A percentile compares a stretch with the other conserved stretches of the same genome.
These are phyloP conservation scores for Aquilaria agallochum DNA, from an alignment of 441 rosid species.

Conservation along the genomic window DNA sequence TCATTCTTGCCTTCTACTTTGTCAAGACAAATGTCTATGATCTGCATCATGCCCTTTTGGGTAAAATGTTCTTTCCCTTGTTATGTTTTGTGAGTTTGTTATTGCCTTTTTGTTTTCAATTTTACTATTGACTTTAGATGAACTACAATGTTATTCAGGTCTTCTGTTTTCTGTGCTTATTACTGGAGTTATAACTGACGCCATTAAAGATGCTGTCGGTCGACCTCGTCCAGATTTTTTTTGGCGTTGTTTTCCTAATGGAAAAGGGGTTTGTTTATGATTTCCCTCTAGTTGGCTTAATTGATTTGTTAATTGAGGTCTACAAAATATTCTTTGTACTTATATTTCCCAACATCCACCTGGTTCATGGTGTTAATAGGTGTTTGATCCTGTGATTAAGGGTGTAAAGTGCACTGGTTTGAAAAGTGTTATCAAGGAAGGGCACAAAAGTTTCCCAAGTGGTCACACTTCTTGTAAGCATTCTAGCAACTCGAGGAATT, in stretches of 20 bases:
- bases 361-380: conserved; percentile 22
- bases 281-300: background rate
- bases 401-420: conserved; percentile 67
- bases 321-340: background rate
- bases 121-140: conserved; percentile 3
- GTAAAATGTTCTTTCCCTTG: conserved; percentile 29
- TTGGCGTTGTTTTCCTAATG: conserved; percentile 88
- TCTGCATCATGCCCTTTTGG: conserved; percentile 79
- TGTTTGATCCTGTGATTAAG: conserved; percentile 51
- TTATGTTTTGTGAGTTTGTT: conserved; percentile 1
- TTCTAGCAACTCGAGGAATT: conserved; percentile 9
- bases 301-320: background rate
- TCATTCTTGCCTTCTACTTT: conserved; percentile 60
- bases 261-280: conserved; percentile 53
- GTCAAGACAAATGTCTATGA: conserved; percentile 71
- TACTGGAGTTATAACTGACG: conserved; percentile 86
- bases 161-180: conserved; percentile 67
- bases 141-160: conserved; percentile 36
- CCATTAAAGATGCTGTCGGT: conserved; percentile 69
- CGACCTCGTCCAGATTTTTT: conserved; percentile 84
- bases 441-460: conserved; percentile 91
- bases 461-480: conserved; percentile 88
- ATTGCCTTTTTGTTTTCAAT: conserved; percentile 6
- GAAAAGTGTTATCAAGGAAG: conserved; percentile 66
- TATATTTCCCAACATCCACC: conserved; percentile 4